Base-by-base conservation (phyloP, 2,329 filamentous ascomycete species). In the Lecanosticta acicola region DNA sequence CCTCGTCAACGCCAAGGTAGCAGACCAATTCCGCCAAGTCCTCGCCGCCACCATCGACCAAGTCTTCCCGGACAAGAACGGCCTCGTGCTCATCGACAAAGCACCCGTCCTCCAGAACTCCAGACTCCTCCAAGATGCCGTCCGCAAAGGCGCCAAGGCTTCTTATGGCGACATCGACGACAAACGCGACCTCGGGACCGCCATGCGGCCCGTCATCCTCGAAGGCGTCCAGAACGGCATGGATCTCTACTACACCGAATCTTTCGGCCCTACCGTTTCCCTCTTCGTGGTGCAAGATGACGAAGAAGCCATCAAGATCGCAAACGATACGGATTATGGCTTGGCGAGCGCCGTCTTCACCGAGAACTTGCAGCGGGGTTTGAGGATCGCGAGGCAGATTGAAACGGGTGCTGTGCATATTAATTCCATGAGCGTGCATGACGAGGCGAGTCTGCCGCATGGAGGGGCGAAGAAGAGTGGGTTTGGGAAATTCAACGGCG, bases 281-380 rank as follows among this genome's bases (percentile, higher is more conserved):
- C 60, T 91, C 10, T 76, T 83, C n/a, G 71, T 76, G 29, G 74
- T 89, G 17, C 73, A 79, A 17, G 71, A 59, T 3, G 82, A 86
- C 38, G 84, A 87, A 20, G 82, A 88, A 53, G 86, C 84, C 0
- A 65, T 91, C 14, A 68, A 72, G 33, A 70, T 90, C 16, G 85
- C 86, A 13, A 93, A 94, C 60, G 84, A 91, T 56, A 87, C 83
- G 1, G 83, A 88, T 35, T 91, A 88, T 60, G 87, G 87, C 2
- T 73, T 93, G 8, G 71, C 75, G 1, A 75, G 79, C 3, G 76
- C 85, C 0, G 77, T 93, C 1, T 93, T 87, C 63, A 88, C 85
- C 0, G 70, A 77, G 54, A 80, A 89, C 60, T 66, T 90, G 24
- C 64, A 60, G 8, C 54, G 66, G 20, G 70, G 65, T 3, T 39